phyloP scores from a whole-genome alignment of 208 protist genomes.

The Leishmania guyanensis region DNA sequence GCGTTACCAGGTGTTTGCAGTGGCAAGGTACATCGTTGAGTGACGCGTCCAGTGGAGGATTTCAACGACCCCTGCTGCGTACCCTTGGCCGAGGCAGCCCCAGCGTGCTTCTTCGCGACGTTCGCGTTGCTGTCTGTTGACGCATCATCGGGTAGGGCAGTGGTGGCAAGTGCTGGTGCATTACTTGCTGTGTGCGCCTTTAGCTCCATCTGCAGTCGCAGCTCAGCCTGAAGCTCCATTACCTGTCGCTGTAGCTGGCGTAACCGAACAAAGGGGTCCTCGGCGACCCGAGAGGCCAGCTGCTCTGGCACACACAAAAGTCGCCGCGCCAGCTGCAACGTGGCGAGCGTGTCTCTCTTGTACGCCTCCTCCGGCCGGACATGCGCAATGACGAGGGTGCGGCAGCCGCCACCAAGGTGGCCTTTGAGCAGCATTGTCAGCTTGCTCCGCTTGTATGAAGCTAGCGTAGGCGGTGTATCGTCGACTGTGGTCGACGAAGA shows the following conservation, averaged over 20 bases:
- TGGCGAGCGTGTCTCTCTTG: constrained; percentile 79
- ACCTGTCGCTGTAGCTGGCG: constrained; percentile 84
- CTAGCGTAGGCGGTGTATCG: not conserved
- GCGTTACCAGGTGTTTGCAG: not conserved
- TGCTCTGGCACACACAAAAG: constrained; percentile 86
- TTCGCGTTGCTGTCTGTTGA: not conserved
- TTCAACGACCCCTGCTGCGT: not conserved
- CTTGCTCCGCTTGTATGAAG: constrained; percentile 83
- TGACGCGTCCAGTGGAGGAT: not conserved
- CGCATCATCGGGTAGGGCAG: not conserved
- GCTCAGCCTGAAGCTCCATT: constrained; percentile 79
- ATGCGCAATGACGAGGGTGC: constrained; percentile 91
- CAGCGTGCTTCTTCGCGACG: not conserved
- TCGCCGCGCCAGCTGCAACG: constrained; percentile 89
- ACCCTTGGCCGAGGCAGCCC: not conserved
- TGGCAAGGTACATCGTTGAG: not conserved
- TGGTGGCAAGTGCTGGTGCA: not conserved
- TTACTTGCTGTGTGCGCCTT: constrained; percentile 7
- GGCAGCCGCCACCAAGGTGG: constrained; percentile 69
- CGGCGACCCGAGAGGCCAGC: constrained; percentile 54
- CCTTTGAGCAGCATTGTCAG: constrained; percentile 94
- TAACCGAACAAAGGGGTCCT: constrained; percentile 75
- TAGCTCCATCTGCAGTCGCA: constrained; percentile 92
- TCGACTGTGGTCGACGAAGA: not conserved
- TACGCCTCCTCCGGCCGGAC: constrained; percentile 53